phyloP scores from a whole-genome alignment of 257 asterid genomes.

The Ophiorrhiza pumila region DNA sequence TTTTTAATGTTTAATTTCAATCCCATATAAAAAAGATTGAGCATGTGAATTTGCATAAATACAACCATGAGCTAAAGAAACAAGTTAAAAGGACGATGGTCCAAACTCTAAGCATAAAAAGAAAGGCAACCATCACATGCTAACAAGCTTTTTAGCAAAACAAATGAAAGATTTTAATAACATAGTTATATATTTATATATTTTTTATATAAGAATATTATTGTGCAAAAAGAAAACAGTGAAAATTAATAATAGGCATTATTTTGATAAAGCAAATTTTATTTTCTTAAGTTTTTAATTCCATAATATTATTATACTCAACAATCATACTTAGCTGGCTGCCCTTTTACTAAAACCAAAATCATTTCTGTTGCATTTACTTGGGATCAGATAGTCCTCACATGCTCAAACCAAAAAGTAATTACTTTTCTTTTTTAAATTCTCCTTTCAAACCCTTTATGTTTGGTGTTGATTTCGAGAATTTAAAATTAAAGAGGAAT shows the following conservation, averaged over 20 bases:
- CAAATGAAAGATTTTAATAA: neutral
- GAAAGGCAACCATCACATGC: neutral
- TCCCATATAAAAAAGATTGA: too few relatives aligned
- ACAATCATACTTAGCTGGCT: neutral
- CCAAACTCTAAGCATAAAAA: neutral
- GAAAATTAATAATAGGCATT: neutral
- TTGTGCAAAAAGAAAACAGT: neutral
- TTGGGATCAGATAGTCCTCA: neutral
- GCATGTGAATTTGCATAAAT: constrained; percentile 4
- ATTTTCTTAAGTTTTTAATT: neutral
- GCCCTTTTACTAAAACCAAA: neutral
- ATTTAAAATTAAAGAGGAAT: too few relatives aligned
- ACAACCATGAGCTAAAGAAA: neutral
- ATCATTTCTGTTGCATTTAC: neutral
- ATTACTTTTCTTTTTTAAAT: too few relatives aligned
- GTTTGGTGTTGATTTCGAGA: too few relatives aligned
- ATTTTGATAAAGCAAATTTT: neutral
- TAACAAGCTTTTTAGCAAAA: neutral
- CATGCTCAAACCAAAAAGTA: constrained; percentile 10
- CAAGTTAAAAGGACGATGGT: constrained; percentile 12
- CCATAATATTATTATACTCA: neutral
- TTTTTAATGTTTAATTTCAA: too few relatives aligned
- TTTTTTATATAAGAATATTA: too few relatives aligned
- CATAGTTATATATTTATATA: neutral
- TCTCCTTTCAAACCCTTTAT: too few relatives aligned